phyloP scores from a whole-genome alignment of 2,329 filamentous ascomycete species.

The Beauveria asiatica region DNA sequence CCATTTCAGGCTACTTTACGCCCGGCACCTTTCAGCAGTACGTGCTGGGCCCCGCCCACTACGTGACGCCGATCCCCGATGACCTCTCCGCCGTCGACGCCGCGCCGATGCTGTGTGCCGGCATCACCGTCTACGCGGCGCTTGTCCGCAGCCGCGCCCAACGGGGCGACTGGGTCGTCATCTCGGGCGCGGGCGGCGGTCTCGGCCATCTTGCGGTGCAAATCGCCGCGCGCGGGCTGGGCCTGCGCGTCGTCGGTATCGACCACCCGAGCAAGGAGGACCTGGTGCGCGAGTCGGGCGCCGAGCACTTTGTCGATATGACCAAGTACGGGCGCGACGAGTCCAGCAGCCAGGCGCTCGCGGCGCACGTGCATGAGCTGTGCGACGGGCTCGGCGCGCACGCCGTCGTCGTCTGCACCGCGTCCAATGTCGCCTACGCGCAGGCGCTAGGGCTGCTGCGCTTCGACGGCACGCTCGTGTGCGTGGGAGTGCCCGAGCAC shows the following conservation, averaged over 20 bases:
- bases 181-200: slow-evolving; percentile 69
- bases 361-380: slow-evolving; percentile 14
- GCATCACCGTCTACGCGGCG: slow-evolving; percentile 60
- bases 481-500: slow-evolving; percentile 19
- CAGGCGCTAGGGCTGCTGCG: slow-evolving; percentile 18
- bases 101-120: slow-evolving; percentile 60
- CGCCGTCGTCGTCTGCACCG: slow-evolving; percentile 18
- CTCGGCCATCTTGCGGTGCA: slow-evolving; percentile 62
- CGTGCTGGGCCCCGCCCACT: slow-evolving; percentile 22
- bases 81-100: slow-evolving; percentile 25
- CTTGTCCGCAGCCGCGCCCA: slow-evolving; percentile 58
- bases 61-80: slow-evolving; percentile 35
- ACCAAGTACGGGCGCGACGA: slow-evolving; percentile 10
- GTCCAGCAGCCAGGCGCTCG: slow-evolving; percentile 32
- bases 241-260: slow-evolving; percentile 21
- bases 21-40: slow-evolving; percentile 21
- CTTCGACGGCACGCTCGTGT: slow-evolving; percentile 21
- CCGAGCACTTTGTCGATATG: slow-evolving; percentile 38
- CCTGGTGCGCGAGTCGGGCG: slow-evolving; percentile 18
- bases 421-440: slow-evolving; percentile 16
- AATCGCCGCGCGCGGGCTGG: slow-evolving; percentile 47
- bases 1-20: slow-evolving; percentile 20
- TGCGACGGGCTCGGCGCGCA: slow-evolving; percentile 16
- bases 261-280: slow-evolving; percentile 20
- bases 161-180: slow-evolving; percentile 62